Evolutionary conservation across 1,139 yeast species (phyloP), one percentile per base, ranked within the genome.

Genomic region (Petasospora rhodanensis): DNA sequence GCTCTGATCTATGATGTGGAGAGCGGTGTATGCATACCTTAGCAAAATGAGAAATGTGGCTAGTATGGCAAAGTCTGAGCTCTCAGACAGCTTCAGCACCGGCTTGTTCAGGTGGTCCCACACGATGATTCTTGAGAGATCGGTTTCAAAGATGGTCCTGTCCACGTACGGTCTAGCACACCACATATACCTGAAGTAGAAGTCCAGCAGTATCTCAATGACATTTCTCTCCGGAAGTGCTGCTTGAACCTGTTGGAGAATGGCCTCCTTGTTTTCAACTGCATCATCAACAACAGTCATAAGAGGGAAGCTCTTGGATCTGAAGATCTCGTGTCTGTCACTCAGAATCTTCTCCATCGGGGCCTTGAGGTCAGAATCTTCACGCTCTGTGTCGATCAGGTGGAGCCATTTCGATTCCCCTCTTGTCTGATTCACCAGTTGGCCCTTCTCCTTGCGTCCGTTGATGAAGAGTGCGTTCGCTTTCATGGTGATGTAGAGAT

Each of bases 91-190:
- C 3, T 38, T 44, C 6, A 59, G 24, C 7, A 11, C 22, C 8
- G 27, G 18, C 8, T 23, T 20, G 1, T 13, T 20, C 6, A n/a
- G 14, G 7, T 34, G 28, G 22, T 31, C 27, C 9, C 26, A 17
- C 23, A 18, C 7, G 1, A 46, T 15, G 6, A 46, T 34, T n/a
- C 41, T 23, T n/a, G 24, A 12, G 2, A 46, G 10, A 16, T 47
- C 38, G 2, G 29, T 34, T 33, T 47, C 33, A 34, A 58, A 52
- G 7, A 44, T 42, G 1, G 24, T 24, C 38, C 68, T 69, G 42
- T 70, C 74, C 20, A 71, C 29, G 22, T 63, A 55, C 0, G 76
- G 75, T 36, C 67, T 52, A 24, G 58, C 59, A 1, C 70, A 67
- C 46, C 69, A 66, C 6, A 69, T 52, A 11, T 49, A 42, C 7